Base-by-base conservation (phyloP, 2,329 filamentous ascomycete genomes). In the Didymella glomerata region DNA sequence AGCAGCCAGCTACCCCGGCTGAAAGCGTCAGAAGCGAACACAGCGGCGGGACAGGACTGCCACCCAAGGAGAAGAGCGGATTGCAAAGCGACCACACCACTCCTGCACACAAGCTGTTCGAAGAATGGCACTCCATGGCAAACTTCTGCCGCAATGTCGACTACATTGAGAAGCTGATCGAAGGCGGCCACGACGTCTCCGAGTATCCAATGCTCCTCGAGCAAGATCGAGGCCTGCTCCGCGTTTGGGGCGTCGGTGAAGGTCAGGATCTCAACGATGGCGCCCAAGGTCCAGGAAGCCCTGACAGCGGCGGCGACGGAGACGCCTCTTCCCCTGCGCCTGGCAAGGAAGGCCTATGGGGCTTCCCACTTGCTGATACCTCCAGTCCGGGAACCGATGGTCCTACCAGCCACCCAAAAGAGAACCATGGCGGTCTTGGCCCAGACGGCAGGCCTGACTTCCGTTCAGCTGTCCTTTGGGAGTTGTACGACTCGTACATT, bases 61-160 rank as follows among this genome's bases (percentile, higher is more conserved):
- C 52, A 24, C 57, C 63, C 7, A 68, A 72, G 47, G 70, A 74
- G 22, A 72, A 66, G 47, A 64, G 54, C 9, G 73, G 72, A n/a
- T 91, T 96, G 55, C 91, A 92, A 0, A 86, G 88, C 27, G 91
- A 96, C 66, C 94, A 98, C 71, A 96, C 92, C 0, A 97, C 93
- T 0, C 87, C 92, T n/a, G 93, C 93, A 1, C 91, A 95, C 49
- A 86, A 93, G 62, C 81, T 98, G 18, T 80, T 98, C 78, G 82
- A 72, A 79, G 83, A 62, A 73, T 97, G 71, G 87, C 91, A 32
- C 54, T 81, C 68, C 9, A 72, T 74, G 69, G 80, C 82, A 30
- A 83, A 83, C 51, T 83, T 88, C 25, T 85, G 86, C 54, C 86
- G 90, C 64, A 78, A 63, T 10, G 64, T 76, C 14, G 66, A 68